These are phyloP conservation scores for Starmerella apis DNA, from an alignment of 805 yeast species.

Conservation along the genomic window DNA sequence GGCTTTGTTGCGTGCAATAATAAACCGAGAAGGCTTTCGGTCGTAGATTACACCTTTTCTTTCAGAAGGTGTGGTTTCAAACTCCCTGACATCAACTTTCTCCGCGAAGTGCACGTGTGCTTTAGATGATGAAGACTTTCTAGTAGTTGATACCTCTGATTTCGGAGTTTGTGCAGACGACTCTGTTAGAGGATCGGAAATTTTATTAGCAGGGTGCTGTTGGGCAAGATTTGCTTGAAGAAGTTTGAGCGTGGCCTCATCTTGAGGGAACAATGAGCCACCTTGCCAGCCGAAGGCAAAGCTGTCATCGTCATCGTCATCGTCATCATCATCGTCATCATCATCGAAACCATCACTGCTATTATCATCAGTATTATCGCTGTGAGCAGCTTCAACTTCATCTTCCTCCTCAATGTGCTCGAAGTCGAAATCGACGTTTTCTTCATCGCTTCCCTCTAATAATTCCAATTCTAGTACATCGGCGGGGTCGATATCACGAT, in stretches of 20 bases:
- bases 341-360: constrained; percentile 15
- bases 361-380: constrained; percentile 27
- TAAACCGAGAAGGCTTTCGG: constrained; percentile 30
- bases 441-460: constrained; percentile 28
- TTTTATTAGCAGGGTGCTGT: not conserved
- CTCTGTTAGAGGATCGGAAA: not conserved
- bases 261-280: constrained; percentile 32
- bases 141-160: not conserved
- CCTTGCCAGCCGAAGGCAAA: constrained; percentile 34
- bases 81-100: constrained; percentile 25
- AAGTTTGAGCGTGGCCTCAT: constrained; percentile 16
- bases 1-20: constrained; percentile 7
- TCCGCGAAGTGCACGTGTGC: constrained; percentile 23
- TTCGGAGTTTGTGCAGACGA: not conserved
- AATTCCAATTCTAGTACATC: constrained; percentile 29
- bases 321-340: constrained; percentile 35
- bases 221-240: constrained; percentile 17
- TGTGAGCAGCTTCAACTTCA: constrained; percentile 34
- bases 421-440: constrained; percentile 23
- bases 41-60: constrained; percentile 17
- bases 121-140: constrained; percentile 10
- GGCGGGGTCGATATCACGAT: constrained; percentile 18
- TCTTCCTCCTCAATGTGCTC: constrained; percentile 24
- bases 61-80: constrained; percentile 23
- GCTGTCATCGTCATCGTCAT: constrained; percentile 31